phyloP scores from a whole-genome alignment of 2,329 filamentous ascomycete genomes.

The Colletotrichum lentis region DNA sequence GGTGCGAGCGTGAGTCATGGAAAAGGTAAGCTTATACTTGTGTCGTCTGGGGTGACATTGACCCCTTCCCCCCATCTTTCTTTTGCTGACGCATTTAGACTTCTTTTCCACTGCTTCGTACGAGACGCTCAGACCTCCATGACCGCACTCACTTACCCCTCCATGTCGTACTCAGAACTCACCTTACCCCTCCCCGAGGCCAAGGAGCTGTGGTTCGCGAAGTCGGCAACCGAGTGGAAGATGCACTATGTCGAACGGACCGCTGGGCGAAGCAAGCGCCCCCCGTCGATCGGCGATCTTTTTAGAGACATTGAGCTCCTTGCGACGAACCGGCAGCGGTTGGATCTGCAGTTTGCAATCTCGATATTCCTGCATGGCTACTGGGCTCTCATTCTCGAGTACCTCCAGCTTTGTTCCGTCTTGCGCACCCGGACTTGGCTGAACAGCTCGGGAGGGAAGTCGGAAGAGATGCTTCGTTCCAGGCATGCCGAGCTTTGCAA shows the following conservation, averaged over 20 bases:
- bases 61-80: constrained; percentile 11
- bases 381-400: constrained; percentile 73
- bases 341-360: constrained; percentile 66
- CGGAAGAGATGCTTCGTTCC: constrained; percentile 59
- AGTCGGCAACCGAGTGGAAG: constrained; percentile 71
- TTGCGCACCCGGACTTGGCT: constrained; percentile 58
- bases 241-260: constrained; percentile 59
- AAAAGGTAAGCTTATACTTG: constrained; percentile 57
- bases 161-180: constrained; percentile 75
- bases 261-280: constrained; percentile 50
- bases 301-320: constrained; percentile 65
- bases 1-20: constrained; percentile 71
- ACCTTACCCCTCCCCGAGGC: constrained; percentile 70
- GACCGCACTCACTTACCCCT: constrained; percentile 68
- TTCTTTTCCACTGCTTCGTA: constrained; percentile 71
- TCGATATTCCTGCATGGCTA: constrained; percentile 71
- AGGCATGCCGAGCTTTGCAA: constrained; percentile 70
- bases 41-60: background rate
- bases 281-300: constrained; percentile 63
- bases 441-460: constrained; percentile 49
- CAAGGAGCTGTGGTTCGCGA: constrained; percentile 71
- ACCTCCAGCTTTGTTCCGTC: constrained; percentile 65
- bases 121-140: constrained; percentile 74
- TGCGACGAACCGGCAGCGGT: constrained; percentile 54
- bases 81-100: constrained; percentile 47